Evolutionary conservation across 208 protist genomes (phyloP), one percentile per base, ranked within the genome.

Genomic region (Crithidia expoeki): DNA sequence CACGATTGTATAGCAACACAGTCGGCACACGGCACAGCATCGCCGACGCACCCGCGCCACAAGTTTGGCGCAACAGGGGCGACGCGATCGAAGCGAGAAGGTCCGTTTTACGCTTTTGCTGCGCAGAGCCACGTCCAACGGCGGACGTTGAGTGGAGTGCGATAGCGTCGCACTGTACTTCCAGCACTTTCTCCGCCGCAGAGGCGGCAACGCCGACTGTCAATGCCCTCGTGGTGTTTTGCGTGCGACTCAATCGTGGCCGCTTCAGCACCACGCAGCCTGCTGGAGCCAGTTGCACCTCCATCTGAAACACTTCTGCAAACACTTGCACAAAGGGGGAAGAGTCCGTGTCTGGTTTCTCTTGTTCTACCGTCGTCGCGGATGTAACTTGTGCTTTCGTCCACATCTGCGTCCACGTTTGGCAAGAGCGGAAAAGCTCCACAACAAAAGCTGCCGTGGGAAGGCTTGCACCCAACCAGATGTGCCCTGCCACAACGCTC

Each of bases 271-370:
- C 47, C 42, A 67, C 1, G 34, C 40, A 67, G 5, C 61, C 61
- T 0, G 49, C 46, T 2, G 61, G 61, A 0, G 61, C 47, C 34
- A 67, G 61, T 34, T 32, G 33, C 46, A 67, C 61, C 47, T 67
- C 61, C 33, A 34, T 34, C 23, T 67, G 61, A 14, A n/a, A 33
- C 61, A 67, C 49, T 6, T 36, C 33, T 7, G 16, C 61, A 4
- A 11, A 34, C 46, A 67, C 21, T 14, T 33, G 32, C 33, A 57
- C 32, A 28, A 55, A 65, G n/a, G 23, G 17, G 33, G 19, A 19
- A 42, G 25, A 33, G 9, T 12, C 0, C 11, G 42, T 2, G 27
- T 21, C 38, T 0, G 2, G 0, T 4, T 25, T 11, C 14, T 42
- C 33, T 28, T 33, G 40, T 5, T 49, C 25, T 36, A 17, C 30